Evolutionary conservation across 116 monocot species (phyloP).

Genomic region (Posidonia oceanica): DNA sequence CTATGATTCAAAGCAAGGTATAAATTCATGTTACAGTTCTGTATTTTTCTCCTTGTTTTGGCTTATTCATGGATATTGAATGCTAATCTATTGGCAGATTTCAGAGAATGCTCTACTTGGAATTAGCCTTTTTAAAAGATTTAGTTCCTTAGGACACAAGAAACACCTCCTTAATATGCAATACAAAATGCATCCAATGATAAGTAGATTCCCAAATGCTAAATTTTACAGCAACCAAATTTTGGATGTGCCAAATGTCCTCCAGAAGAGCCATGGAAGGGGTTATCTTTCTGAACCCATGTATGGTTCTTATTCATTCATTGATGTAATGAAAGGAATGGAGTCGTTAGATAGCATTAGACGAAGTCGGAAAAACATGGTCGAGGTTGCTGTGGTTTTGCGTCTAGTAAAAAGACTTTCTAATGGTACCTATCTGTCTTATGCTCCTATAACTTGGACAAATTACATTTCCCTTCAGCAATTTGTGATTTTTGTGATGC

Average conservation of each 20-base stretch:
- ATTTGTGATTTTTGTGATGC: too few relatives aligned
- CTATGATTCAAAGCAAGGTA: constrained; percentile 54
- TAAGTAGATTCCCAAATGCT: constrained; percentile 49
- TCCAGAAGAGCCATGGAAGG: constrained; percentile 10
- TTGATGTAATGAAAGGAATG: constrained; percentile 33
- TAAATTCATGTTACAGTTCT: constrained; percentile 49
- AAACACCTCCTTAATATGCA: constrained; percentile 58
- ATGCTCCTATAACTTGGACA: too few relatives aligned
- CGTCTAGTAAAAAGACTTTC: constrained; percentile 17
- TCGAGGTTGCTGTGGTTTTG: constrained; percentile 13
- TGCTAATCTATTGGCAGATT: constrained; percentile 43
- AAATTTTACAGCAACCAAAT: constrained; percentile 44
- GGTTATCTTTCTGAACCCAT: constrained; percentile 35
- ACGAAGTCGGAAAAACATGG: constrained; percentile 15
- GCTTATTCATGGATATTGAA: constrained; percentile 9
- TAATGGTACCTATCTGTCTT: too few relatives aligned
- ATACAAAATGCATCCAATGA: constrained; percentile 82
- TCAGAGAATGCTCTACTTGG: constrained; percentile 31
- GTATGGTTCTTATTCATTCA: constrained; percentile 64
- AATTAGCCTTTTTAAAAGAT: constrained; percentile 54
- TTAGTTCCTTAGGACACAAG: constrained; percentile 36
- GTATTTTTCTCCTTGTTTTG: constrained; percentile 32
- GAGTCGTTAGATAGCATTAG: constrained; percentile 27
- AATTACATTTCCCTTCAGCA: too few relatives aligned
- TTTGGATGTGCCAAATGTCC: constrained; percentile 52